Evolutionary conservation across 2,329 filamentous ascomycete species (phyloP), one percentile per base, ranked within the genome.

Genomic region (Trichoderma atroviride): DNA sequence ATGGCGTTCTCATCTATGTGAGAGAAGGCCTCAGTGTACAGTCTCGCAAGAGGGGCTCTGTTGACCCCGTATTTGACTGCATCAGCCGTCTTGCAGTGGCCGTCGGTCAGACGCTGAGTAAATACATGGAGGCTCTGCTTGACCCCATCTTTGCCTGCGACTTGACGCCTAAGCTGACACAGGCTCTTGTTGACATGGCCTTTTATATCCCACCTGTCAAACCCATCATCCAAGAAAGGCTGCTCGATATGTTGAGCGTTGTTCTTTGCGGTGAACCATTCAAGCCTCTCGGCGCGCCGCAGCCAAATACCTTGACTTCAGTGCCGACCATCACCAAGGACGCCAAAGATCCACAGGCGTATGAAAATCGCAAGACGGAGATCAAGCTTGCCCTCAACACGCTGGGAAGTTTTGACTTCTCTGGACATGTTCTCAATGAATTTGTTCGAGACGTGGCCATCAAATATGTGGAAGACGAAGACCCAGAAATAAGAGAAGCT

Each of bases 371-470:
- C 70, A 94, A 96, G 78, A 85, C 90, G 10, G 95, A 99, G 78
- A 92, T 99, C 71, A 96, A 96, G 72, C 85, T 99, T 64, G 96
- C 96, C 4, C 86, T 99, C 19, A 94, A 97, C 75, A 99, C 96
- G 0, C 85, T 99, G 0, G 96, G 96, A n/a, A 97, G 94, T 77
- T 99, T 99, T 76, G 96, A 99, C 79, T 99, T 99, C 76, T 91
- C 87, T 71, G 91, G 93, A 2, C 94, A 98, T 76, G 92, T 97
- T 19, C 83, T 99, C 19, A 99, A 99, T 75, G 96, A 99, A 78
- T 99, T 99, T 74, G 96, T 99, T 33, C 92, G 96, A 29, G 96
- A 99, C 77, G 96, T 99, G 61, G 96, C 96, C 4, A 96, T 99
- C 77, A 96, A 95, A 78, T 99, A 97, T 75, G 95, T 99, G 53